Base-by-base conservation (phyloP, 1,284 basidiomycete genomes). In the Sanguinoderma infundibulare region DNA sequence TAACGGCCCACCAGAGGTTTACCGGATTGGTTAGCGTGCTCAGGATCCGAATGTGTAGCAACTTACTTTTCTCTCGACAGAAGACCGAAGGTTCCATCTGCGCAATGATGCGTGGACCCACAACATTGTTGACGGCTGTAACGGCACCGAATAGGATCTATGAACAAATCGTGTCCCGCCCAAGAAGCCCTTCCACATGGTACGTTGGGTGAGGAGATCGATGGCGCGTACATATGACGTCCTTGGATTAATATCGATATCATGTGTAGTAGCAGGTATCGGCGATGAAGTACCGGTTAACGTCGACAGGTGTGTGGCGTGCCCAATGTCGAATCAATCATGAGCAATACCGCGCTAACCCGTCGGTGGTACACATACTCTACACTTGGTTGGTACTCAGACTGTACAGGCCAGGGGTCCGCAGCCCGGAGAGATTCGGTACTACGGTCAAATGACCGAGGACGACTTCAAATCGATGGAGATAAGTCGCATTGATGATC, bases 371-470 rank as follows among this genome's bases (percentile, higher is more conserved):
- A n/a, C 28, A n/a, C 39, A 38, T 54, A 54, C 38, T 22, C 42
- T 17, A 26, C n/a, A 35, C 28, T 35, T 24, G 12, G 22, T 46
- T 36, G 40, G 14, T 35, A 35, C 34, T 35, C 34, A 35, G 34
- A 35, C 14, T 35, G 6, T 35, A 14, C 9, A 53, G 34, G 20
- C 30, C 28, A n/a, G 38, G 15, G 6, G 35, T 15, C 7, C 35
- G 20, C 40, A 24, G 22, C 22, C 20, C 39, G 24, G 24, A 46
- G 28, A 39, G 49, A 28, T 40, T 20, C 30, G 20, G 24, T 20
- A 20, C 49, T n/a, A 17, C 26, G 28, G 54, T 56, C 61, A 63
- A 46, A 46, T 63, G 61, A 63, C 53, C 28, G 5, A 22, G 20
- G 36, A 12, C 26, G n/a, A 46, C 30, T 35, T 22, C 17, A 54